Evolutionary conservation across 2,329 filamentous ascomycete genomes (phyloP).

Genomic region (Ophiosphaerella herpotricha): DNA sequence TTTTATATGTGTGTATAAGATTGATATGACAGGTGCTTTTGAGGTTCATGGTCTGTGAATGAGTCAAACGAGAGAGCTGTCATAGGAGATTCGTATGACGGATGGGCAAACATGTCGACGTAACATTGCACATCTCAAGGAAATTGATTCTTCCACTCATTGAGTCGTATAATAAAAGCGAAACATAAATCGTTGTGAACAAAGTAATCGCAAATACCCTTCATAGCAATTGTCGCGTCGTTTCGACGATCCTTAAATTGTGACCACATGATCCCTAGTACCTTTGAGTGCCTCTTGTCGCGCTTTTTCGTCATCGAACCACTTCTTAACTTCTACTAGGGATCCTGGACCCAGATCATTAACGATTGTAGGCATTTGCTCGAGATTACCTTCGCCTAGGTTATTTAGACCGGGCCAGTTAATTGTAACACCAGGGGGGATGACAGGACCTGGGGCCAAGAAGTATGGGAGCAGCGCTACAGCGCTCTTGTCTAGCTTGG

Average conservation of each 20-base stretch:
- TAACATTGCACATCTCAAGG: too few relatives aligned
- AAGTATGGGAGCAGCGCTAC: conserved; percentile 18
- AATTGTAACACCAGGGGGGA: conserved; percentile 12
- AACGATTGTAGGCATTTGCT: conserved; percentile 6
- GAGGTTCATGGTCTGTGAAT: not conserved
- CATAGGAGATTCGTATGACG: not conserved
- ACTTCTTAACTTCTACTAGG: conserved; percentile 7
- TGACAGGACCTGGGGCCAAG: conserved; percentile 22
- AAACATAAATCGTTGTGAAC: too few relatives aligned
- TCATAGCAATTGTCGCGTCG: not conserved
- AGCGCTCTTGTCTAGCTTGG: not conserved
- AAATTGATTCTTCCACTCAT: too few relatives aligned
- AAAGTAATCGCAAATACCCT: too few relatives aligned
- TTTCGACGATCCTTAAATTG: too few relatives aligned
- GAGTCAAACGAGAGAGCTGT: not conserved
- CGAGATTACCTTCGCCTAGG: conserved; percentile 2
- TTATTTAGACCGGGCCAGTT: conserved; percentile 15
- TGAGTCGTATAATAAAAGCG: too few relatives aligned
- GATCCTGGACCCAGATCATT: conserved; percentile 5
- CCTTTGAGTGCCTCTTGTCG: not conserved
- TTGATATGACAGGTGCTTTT: conserved; percentile 3
- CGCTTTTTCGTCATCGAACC: conserved; percentile 4
- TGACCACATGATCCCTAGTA: not conserved
- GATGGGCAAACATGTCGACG: too few relatives aligned
- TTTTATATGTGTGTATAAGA: not conserved